A percentile compares a stretch with the other conserved stretches of the same genome.
These are phyloP conservation scores for Gracilaria domingensis DNA, from an alignment of 23 red algal species.

Conservation along the genomic window DNA sequence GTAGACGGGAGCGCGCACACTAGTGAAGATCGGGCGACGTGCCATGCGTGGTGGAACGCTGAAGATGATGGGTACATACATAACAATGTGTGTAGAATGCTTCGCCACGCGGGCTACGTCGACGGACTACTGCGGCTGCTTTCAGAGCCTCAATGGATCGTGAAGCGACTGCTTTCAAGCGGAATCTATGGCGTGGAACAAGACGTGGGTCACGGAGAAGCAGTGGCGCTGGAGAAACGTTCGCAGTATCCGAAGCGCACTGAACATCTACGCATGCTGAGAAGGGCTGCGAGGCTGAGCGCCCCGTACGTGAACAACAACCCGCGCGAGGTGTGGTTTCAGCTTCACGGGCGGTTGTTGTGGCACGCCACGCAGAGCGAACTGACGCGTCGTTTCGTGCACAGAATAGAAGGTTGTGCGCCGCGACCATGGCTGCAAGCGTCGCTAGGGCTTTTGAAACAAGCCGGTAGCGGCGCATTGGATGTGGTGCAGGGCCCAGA, in stretches of 20 bases:
- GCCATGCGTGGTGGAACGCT: not conserved
- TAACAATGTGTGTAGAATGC: not conserved
- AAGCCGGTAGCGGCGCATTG: too few relatives aligned
- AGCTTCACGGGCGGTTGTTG: too few relatives aligned
- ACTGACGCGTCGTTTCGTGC: not conserved
- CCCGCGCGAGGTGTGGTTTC: too few relatives aligned
- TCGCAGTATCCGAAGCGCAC: too few relatives aligned
- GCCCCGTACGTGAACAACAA: too few relatives aligned
- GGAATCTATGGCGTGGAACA: too few relatives aligned
- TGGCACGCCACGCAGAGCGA: not conserved
- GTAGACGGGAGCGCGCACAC: not conserved
- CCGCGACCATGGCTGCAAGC: not conserved
- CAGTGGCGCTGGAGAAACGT: too few relatives aligned
- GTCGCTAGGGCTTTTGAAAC: too few relatives aligned
- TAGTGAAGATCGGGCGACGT: not conserved
- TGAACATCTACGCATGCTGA: too few relatives aligned
- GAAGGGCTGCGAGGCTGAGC: too few relatives aligned
- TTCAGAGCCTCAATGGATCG: not conserved
- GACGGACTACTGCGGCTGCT: not conserved
- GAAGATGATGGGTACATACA: slow-evolving; percentile 14
- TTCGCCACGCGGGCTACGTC: not conserved
- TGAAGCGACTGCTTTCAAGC: not conserved
- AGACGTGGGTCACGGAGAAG: too few relatives aligned
- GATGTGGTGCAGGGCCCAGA: too few relatives aligned
- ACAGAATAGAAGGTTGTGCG: not conserved